Conservation (phyloP, 2,329 filamentous ascomycete genomes). For the Botrytis deweyae region DNA sequence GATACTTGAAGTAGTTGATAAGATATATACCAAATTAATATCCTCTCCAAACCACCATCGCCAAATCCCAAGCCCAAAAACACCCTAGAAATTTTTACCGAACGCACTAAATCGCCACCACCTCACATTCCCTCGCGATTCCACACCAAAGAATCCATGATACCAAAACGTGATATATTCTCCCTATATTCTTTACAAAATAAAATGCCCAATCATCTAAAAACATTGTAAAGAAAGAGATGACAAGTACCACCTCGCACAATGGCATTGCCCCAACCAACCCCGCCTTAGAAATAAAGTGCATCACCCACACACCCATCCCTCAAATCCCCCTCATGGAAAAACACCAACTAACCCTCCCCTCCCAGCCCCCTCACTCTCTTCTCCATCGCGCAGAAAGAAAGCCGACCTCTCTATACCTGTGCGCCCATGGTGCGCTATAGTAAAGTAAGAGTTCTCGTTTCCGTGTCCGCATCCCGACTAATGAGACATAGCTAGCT, state of each 20-base stretch:
- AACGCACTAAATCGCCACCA: constrained; percentile 9
- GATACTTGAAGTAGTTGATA: not conserved
- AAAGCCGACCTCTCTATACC: constrained; percentile 56
- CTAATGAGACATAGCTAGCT: constrained; percentile 50
- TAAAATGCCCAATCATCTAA: not conserved
- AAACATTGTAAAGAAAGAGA: not conserved
- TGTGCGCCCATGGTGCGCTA: constrained; percentile 70
- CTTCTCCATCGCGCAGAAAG: constrained; percentile 54
- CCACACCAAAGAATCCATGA: not conserved
- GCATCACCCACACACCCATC: not conserved
- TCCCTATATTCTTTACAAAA: not conserved
- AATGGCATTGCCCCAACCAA: not conserved
- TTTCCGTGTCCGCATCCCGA: not conserved
- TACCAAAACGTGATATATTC: not conserved
- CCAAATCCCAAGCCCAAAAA: constrained; percentile 1
- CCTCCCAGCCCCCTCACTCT: constrained; percentile 55
- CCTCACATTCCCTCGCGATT: not conserved
- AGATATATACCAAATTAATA: not conserved
- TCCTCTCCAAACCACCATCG: not conserved
- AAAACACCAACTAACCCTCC: not conserved
- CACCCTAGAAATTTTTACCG: constrained; percentile 17
- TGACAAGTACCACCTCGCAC: not conserved
- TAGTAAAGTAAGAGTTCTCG: constrained; percentile 46
- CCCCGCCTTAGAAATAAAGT: constrained; percentile 21
- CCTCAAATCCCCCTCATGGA: not conserved